Evolutionary conservation across 768 basidiomycete species (phyloP), one percentile per base, ranked within the genome.

Genomic region (Psilocybe tampanensis): DNA sequence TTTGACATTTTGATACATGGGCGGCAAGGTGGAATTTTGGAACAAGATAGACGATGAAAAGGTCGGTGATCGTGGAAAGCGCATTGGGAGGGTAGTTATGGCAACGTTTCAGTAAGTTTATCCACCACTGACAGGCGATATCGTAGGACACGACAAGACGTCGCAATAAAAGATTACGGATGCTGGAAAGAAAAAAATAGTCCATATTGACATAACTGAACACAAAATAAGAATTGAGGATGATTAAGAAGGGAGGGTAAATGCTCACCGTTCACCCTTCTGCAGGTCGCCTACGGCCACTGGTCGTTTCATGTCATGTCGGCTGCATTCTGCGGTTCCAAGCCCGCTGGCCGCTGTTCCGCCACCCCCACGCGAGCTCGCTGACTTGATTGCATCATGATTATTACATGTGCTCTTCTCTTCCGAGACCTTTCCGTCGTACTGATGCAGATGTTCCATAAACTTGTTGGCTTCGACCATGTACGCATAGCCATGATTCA

Each of bases 151-250:
- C 49, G 9, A 70, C 60, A 3, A 73, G 17, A 12, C 49, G 26
- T 0, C 53, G 44, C 2, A 64, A 9, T 0, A 34, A 12, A 9
- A 57, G 33, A 11, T 21, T 19, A 2, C 17, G 21, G 4, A 71
- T 29, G 48, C 57, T 66, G 1, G 58, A 66, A 8, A 63, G 66
- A 45, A 75, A 68, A 3, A 74, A 58, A 47, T 66, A 76, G 45
- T 76, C 73, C 64, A 74, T 75, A 57, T 75, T 76, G 11, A 59
- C 62, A 54, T 74, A 74, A 17, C 73, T 75, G 4, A 29, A 29
- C 4, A 9, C 29, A 9, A 9, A 29, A 4, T 29, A 4, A 29
- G 29, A 29, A 5, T 29, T 29, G 29, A 9, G 29, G 29, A 29
- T 4, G 29, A 29, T 29, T 29, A 5, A 5, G 29, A 29, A 29